Conservation (phyloP, 306 rosid genomes). For the Dryas drummondii region DNA sequence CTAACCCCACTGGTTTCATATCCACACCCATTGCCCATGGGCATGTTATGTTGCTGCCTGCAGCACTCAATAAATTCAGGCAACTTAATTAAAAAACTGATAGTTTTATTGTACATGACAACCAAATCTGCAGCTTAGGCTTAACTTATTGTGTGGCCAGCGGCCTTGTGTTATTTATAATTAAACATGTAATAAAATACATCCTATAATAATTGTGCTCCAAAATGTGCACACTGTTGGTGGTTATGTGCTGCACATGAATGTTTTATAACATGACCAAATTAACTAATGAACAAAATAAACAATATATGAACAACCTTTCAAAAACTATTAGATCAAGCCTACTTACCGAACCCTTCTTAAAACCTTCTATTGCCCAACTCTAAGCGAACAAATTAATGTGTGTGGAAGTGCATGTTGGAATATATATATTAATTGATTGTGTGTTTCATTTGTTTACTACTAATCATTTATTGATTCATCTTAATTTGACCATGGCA, state of each 20-base stretch:
- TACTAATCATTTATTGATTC: neutral
- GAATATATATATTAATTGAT: neutral
- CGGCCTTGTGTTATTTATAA: neutral
- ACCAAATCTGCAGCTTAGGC: neutral
- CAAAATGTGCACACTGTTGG: neutral
- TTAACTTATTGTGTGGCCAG: slow-evolving; percentile 3
- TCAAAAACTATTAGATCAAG: no score
- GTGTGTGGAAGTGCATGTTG: neutral
- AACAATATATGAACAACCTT: neutral
- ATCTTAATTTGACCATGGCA: neutral
- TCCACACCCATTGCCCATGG: neutral
- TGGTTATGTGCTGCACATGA: neutral
- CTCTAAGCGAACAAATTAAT: no score
- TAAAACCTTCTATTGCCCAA: no score
- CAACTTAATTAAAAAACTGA: neutral
- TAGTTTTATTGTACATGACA: neutral
- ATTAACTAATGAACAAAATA: no score
- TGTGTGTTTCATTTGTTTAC: neutral
- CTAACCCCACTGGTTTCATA: neutral
- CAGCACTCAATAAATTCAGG: neutral
- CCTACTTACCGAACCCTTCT: no score
- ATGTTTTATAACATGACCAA: neutral
- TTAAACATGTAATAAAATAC: neutral
- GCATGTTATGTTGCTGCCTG: neutral
- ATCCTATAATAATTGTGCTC: neutral